phyloP scores from a whole-genome alignment of 2,329 filamentous ascomycete genomes.

The Aspergillus sergii region DNA sequence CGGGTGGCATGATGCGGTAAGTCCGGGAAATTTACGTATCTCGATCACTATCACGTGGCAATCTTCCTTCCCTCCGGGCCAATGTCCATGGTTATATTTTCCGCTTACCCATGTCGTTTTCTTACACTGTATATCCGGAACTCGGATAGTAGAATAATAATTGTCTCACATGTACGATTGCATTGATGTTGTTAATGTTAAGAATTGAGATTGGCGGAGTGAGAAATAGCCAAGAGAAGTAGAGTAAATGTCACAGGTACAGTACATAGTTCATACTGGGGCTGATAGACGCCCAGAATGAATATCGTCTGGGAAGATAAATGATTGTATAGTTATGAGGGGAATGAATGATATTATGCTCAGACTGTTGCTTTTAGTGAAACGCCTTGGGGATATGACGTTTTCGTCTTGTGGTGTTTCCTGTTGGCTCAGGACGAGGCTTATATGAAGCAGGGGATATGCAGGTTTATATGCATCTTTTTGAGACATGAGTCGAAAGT shows the following conservation, averaged over 20 bases:
- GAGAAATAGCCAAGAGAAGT: not conserved
- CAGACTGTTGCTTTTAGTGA: not conserved
- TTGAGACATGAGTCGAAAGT: not conserved
- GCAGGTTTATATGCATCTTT: not conserved
- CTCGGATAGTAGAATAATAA: not conserved
- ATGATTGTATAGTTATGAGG: not conserved
- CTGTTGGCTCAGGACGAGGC: not conserved
- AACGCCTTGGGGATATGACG: not conserved
- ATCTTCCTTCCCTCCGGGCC: not conserved
- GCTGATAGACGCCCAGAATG: not conserved
- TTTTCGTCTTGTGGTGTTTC: not conserved
- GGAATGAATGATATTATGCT: not conserved
- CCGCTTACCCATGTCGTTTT: not conserved
- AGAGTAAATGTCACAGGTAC: not conserved
- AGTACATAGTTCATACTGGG: not conserved
- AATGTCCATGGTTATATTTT: not conserved
- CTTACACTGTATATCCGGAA: not conserved
- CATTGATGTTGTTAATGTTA: not conserved
- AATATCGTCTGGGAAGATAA: not conserved
- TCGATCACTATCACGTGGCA: not conserved
- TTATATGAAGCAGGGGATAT: not conserved
- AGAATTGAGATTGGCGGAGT: not conserved
- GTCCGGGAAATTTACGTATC: not conserved
- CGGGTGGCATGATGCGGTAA: slow-evolving; percentile 10
- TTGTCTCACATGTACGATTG: not conserved